Conservation (phyloP, 306 rosid species). For the Acmispon strigosus region DNA sequence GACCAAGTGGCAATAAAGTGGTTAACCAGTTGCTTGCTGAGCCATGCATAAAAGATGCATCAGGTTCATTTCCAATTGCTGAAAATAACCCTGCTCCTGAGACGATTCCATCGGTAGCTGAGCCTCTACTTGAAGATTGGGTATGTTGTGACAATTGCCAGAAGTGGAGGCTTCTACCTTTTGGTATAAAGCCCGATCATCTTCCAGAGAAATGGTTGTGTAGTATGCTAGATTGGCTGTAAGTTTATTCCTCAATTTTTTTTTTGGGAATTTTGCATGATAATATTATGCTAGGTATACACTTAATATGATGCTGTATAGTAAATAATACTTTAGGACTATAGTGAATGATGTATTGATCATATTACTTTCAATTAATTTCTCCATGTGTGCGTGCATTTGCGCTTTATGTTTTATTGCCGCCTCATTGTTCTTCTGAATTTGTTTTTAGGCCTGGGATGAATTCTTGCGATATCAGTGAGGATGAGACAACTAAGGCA, state of each 20-base stretch:
- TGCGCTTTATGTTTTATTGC: conserved; percentile 2
- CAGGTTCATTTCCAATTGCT: conserved; percentile 18
- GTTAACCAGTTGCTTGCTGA: conserved; percentile 20
- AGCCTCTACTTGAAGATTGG: conserved; percentile 56
- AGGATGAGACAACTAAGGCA: conserved; percentile 64
- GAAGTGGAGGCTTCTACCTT: conserved; percentile 76
- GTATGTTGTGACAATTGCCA: conserved; percentile 77
- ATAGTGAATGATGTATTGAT: conserved; percentile 1
- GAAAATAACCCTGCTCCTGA: conserved; percentile 32
- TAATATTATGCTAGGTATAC: conserved; percentile 4
- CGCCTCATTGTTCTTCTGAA: conserved; percentile 23
- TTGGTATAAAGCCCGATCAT: conserved; percentile 49
- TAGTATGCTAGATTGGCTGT: conserved; percentile 90
- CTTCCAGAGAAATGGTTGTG: conserved; percentile 91
- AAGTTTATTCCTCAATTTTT: conserved; percentile 47
- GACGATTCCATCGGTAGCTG: conserved; percentile 21
- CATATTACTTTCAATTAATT: neutral
- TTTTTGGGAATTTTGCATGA: neutral
- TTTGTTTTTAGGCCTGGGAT: conserved; percentile 60
- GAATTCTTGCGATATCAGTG: conserved; percentile 64
- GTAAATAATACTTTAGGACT: neutral
- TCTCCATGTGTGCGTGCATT: neutral
- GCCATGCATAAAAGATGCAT: conserved; percentile 30
- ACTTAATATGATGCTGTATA: conserved; percentile 5
- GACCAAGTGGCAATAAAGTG: conserved; percentile 27